These are phyloP conservation scores for Ogataea populi-albae DNA, from an alignment of 805 yeast species.

Conservation along the genomic window DNA sequence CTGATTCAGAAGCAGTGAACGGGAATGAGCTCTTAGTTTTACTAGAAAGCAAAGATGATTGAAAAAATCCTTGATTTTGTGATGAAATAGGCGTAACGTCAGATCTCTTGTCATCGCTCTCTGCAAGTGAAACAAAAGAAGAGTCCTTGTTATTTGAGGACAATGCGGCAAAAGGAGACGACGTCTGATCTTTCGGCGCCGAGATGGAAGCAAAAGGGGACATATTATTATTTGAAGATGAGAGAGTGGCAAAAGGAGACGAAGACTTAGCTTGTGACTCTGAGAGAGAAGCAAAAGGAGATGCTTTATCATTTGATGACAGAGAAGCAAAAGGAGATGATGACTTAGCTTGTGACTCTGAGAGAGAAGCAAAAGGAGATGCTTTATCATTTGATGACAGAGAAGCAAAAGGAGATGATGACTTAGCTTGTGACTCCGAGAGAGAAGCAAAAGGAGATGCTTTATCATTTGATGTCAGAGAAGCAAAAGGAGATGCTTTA, in stretches of 20 bases:
- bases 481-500: slow-evolving; percentile 13
- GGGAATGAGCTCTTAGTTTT: no score
- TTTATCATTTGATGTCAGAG: background rate
- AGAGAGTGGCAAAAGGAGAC: slow-evolving; percentile 10
- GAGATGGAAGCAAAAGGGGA: slow-evolving; percentile 1
- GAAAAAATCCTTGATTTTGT: no score
- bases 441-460: slow-evolving; percentile 2
- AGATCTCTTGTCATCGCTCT: no score
- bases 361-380: slow-evolving; percentile 1
- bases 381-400: background rate
- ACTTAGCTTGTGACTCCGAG: background rate
- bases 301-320: no score
- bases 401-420: slow-evolving; percentile 10
- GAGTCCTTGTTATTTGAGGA: no score
- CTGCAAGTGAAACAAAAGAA: no score
- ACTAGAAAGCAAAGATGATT: no score
- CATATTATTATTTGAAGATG: background rate
- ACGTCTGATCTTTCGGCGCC: background rate
- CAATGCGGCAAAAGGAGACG: no score
- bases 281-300: no score
- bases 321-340: no score
- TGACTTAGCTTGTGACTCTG: background rate
- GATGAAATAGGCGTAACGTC: no score
- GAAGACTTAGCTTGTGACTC: slow-evolving; percentile 1
- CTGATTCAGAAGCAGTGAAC: no score